A percentile compares a stretch with the other conserved stretches of the same genome.
Evolutionary conservation across 306 rosid species (phyloP).

Genomic region (Canavalia ensiformis): DNA sequence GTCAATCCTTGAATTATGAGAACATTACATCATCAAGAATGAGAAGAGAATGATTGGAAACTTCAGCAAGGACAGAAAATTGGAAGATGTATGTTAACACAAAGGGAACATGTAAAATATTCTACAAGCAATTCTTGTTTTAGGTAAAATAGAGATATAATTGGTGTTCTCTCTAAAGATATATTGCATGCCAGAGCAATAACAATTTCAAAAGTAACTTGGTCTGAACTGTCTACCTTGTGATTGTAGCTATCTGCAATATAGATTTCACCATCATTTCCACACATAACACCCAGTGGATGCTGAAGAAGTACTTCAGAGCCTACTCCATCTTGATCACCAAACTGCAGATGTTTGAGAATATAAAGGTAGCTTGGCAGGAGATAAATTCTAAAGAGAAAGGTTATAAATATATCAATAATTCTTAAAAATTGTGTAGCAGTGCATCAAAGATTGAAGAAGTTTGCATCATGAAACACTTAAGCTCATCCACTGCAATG

Average conservation of each 20-base stretch:
- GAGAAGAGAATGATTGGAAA: constrained; percentile 33
- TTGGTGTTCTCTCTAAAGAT: constrained; percentile 28
- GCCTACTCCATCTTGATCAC: constrained; percentile 95
- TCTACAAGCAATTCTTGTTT: neutral
- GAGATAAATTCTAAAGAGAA: constrained; percentile 42
- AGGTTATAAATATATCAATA: constrained; percentile 22
- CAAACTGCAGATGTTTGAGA: constrained; percentile 71
- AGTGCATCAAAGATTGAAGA: constrained; percentile 12
- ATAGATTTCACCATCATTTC: constrained; percentile 72
- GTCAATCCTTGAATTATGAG: constrained; percentile 11
- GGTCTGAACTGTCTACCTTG: constrained; percentile 67
- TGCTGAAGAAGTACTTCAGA: constrained; percentile 95
- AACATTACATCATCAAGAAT: constrained; percentile 30
- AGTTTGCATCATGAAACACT: constrained; percentile 4
- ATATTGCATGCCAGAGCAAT: constrained; percentile 10
- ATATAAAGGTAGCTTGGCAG: constrained; percentile 27
- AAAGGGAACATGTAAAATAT: constrained; percentile 28
- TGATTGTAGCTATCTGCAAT: constrained; percentile 94
- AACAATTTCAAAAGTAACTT: constrained; percentile 31
- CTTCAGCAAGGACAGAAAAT: constrained; percentile 30
- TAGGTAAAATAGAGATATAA: neutral
- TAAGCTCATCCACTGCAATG: constrained; percentile 7
- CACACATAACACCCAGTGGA: constrained; percentile 82
- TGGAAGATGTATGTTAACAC: constrained; percentile 29
- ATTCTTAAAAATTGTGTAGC: neutral